Evolutionary conservation across 2,329 filamentous ascomycete species (phyloP).

Genomic region (Fusarium mundagurra): DNA sequence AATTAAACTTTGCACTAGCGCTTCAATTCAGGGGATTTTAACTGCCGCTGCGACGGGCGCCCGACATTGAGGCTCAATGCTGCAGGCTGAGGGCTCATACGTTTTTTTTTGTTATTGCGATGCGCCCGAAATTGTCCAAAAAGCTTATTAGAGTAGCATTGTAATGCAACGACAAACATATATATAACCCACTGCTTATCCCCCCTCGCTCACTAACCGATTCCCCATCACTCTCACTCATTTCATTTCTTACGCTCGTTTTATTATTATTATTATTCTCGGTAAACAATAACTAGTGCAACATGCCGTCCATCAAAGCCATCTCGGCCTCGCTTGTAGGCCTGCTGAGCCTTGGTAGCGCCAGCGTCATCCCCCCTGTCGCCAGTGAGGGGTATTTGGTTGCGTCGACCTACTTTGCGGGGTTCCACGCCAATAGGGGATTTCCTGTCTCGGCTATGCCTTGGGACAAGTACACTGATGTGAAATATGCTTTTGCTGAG

Average conservation of each 20-base stretch:
- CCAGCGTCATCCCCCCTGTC: not conserved
- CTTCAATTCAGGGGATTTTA: not conserved
- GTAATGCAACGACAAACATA: slow-evolving; percentile 3
- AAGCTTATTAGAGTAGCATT: slow-evolving; percentile 2
- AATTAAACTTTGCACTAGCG: slow-evolving; percentile 19
- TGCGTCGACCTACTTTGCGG: slow-evolving; percentile 37
- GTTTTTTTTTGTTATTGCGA: not conserved
- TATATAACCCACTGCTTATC: not conserved
- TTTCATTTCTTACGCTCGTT: slow-evolving; percentile 10
- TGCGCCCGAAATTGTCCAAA: not conserved
- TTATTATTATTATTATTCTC: not conserved
- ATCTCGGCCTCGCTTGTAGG: slow-evolving; percentile 23
- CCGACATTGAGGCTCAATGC: not conserved
- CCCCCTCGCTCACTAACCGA: not conserved
- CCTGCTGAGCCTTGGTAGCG: slow-evolving; percentile 13
- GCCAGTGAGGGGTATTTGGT: slow-evolving; percentile 4
- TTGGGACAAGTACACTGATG: slow-evolving; percentile 37
- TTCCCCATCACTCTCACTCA: not conserved
- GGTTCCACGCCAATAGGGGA: slow-evolving; percentile 32
- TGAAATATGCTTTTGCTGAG: slow-evolving; percentile 38
- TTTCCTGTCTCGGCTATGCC: slow-evolving; percentile 31
- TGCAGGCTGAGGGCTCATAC: not conserved
- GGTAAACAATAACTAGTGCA: not conserved
- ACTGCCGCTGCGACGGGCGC: slow-evolving; percentile 17
- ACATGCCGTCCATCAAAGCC: slow-evolving; percentile 11